Evolutionary conservation across 345 rosid genomes (phyloP), one percentile per base, ranked within the genome.

Genomic region (Isatis tinctoria): DNA sequence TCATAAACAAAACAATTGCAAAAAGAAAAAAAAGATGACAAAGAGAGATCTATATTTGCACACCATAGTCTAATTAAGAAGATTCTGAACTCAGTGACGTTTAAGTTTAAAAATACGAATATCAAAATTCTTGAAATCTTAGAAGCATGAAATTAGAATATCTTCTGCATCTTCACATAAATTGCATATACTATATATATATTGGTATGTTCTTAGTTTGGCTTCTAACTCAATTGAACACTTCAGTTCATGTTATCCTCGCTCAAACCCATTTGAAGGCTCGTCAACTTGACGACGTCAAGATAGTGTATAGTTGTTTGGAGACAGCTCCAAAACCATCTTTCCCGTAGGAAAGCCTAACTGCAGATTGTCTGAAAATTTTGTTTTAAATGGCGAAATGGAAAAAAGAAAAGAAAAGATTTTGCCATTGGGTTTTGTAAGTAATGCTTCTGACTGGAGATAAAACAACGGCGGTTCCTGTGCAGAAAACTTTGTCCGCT

Each of bases 221-320:
- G 30, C 28, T 8, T 49, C 65, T 64, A 74, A 63, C 77, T 83
- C 65, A 90, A 77, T 79, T 83, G 84, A 6, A 86, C 43, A 41
- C 89, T 87, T 97, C 97, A 90, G 53, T 83, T 83, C 96, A 90
- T 86, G 82, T 68, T 77, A 86, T 93, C 96, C 41, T 86, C 90
- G 20, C 39, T 72, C 7, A 86, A 87, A 56, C 96, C 96, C 97
- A 93, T 90, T 81, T 90, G 98, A 11, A 90, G 82, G 41, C 80
- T 82, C 30, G 96, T 86, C n/a, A n/a, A n/a, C n/a, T n/a, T n/a
- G n/a, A n/a, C n/a, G n/a, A n/a, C n/a, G n/a, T n/a, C 73, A 93
- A 92, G 68, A 66, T 79, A 3, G 83, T 82, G 69, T 84, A 86
- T n/a, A 93, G 85, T 52, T 82, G 81, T 67, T 83, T 77, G 0